A percentile compares a stretch with the other conserved stretches of the same genome.
Evolutionary conservation across 495 filamentous ascomycete genomes (phyloP).

Genomic region (Penicillium egyptiacum): DNA sequence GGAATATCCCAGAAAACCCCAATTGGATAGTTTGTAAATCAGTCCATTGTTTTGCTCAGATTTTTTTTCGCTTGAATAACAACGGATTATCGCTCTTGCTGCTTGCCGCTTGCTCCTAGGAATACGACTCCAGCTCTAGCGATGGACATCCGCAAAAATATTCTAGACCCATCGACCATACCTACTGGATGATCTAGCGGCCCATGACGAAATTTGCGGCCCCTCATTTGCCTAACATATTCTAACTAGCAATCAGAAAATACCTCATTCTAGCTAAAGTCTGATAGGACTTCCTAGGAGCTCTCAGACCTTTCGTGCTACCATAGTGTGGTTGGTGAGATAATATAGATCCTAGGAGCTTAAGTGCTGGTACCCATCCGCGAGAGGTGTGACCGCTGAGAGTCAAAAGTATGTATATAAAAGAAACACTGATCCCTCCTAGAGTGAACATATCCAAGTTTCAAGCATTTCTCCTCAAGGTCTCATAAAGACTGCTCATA

Average conservation of each 20-base stretch:
- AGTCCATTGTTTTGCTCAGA: constrained; percentile 1
- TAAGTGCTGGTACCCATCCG: constrained; percentile 6
- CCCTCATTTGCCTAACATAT: constrained; percentile 11
- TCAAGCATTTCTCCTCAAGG: constrained; percentile 12
- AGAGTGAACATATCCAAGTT: constrained; percentile 10
- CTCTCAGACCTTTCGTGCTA: not conserved
- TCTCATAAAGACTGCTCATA: constrained; percentile 7
- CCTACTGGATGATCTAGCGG: constrained; percentile 6
- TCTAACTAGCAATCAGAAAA: constrained; percentile 9
- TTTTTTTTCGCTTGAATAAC: constrained; percentile 6
- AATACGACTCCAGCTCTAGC: constrained; percentile 15
- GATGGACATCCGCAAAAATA: constrained; percentile 7
- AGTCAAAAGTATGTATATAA: constrained; percentile 12
- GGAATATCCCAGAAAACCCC: constrained; percentile 10
- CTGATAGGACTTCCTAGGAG: constrained; percentile 12
- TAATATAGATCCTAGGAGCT: constrained; percentile 9
- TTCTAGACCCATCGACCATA: constrained; percentile 12
- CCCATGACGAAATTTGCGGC: constrained; percentile 5
- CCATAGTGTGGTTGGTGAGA: constrained; percentile 9
- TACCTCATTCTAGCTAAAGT: constrained; percentile 8
- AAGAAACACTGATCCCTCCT: constrained; percentile 11
- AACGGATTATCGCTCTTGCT: constrained; percentile 9
- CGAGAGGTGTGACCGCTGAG: not conserved
- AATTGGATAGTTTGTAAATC: constrained; percentile 7
- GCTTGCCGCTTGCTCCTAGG: constrained; percentile 13